Evolutionary conservation across 106 monocot genomes (phyloP).

Genomic region (Gastrodia elata): DNA sequence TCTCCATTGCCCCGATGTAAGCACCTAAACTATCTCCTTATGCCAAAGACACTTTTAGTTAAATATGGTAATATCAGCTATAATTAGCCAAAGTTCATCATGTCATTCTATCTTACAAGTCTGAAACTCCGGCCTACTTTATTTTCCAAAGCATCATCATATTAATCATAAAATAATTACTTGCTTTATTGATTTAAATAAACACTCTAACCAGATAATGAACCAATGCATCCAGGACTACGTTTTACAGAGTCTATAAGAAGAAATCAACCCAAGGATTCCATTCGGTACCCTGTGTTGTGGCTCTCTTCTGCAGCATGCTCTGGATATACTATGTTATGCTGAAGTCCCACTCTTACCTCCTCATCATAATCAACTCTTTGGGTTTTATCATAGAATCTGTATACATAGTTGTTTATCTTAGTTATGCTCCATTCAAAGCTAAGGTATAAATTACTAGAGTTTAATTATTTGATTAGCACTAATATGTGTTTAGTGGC

Average conservation of each 20-base stretch:
- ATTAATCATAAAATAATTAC: too few species aligned
- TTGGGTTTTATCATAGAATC: conserved; percentile 49
- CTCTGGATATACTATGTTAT: conserved; percentile 67
- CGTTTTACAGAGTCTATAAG: conserved; percentile 40
- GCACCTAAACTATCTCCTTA: not conserved
- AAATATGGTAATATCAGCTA: not conserved
- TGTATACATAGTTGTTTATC: conserved; percentile 48
- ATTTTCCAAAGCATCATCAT: too few species aligned
- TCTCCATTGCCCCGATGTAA: not conserved
- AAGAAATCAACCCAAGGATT: conserved; percentile 55
- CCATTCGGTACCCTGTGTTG: conserved; percentile 45
- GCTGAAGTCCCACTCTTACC: conserved; percentile 24
- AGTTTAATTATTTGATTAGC: not conserved
- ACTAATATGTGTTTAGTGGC: not conserved
- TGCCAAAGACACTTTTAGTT: not conserved
- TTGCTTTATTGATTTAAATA: too few species aligned
- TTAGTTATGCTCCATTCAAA: conserved; percentile 38
- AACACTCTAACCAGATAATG: too few species aligned
- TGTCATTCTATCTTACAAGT: too few species aligned
- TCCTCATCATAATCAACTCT: conserved; percentile 72
- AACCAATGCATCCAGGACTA: conserved; percentile 32
- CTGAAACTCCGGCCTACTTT: too few species aligned
- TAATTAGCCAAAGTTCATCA: too few species aligned
- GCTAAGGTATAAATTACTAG: conserved; percentile 22
- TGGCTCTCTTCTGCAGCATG: conserved; percentile 58